These are phyloP conservation scores for Geranium brycei DNA, from an alignment of 345 rosid species.

Conservation along the genomic window DNA sequence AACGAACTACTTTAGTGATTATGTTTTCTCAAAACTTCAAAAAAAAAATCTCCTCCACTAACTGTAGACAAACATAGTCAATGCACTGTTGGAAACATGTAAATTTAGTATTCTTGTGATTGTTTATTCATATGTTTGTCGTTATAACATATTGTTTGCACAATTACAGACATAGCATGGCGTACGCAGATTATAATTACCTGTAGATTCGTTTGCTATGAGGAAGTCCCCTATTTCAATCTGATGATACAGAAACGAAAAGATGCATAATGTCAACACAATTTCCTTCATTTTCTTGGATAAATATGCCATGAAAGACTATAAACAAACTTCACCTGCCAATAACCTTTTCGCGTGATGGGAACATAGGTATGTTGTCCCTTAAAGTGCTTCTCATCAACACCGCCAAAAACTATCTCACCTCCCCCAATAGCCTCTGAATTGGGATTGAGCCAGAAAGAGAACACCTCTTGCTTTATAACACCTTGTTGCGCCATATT, in stretches of 20 bases:
- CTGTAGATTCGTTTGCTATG: slow-evolving; percentile 45
- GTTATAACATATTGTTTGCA: too few species aligned
- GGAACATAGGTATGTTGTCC: slow-evolving; percentile 73
- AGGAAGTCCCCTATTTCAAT: slow-evolving; percentile 61
- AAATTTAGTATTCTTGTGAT: too few species aligned
- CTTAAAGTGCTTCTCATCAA: slow-evolving; percentile 41
- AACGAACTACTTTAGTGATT: too few species aligned
- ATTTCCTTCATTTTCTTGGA: too few species aligned
- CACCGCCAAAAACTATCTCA: slow-evolving; percentile 77
- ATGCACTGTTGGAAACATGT: neutral
- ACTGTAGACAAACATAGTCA: too few species aligned
- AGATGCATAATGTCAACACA: neutral
- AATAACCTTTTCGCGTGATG: slow-evolving; percentile 54
- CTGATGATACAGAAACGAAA: slow-evolving; percentile 20
- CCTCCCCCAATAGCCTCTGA: slow-evolving; percentile 40
- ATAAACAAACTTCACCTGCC: slow-evolving; percentile 43
- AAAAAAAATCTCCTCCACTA: too few species aligned
- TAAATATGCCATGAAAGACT: too few species aligned
- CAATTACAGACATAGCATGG: too few species aligned
- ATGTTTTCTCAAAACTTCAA: too few species aligned
- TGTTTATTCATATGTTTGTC: too few species aligned
- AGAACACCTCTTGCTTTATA: slow-evolving; percentile 46
- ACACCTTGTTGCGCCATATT: slow-evolving; percentile 52
- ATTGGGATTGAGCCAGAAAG: slow-evolving; percentile 67
- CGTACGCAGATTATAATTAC: slow-evolving; percentile 26